A percentile compares a stretch with the other conserved stretches of the same genome.
These are phyloP conservation scores for Penicillium fimorum DNA, from an alignment of 495 filamentous ascomycete genomes.

Conservation along the genomic window DNA sequence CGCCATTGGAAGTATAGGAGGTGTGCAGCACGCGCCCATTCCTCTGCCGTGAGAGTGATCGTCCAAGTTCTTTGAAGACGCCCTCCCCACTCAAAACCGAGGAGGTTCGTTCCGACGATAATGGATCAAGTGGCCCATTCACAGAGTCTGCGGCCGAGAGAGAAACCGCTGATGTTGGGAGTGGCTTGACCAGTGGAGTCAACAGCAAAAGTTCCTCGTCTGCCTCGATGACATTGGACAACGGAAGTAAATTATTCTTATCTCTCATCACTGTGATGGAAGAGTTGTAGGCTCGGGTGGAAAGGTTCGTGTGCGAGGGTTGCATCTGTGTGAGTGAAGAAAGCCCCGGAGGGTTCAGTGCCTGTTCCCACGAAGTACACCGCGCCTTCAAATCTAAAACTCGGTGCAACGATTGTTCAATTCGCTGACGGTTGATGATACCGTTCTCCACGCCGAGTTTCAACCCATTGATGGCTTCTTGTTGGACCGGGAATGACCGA, in stretches of 20 bases:
- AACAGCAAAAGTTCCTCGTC: conserved; percentile 80
- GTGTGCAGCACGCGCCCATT: conserved; percentile 83
- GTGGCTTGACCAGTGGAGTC: conserved; percentile 80
- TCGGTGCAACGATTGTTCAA: conserved; percentile 69
- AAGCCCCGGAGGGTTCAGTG: conserved; percentile 74
- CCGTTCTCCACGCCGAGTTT: conserved; percentile 84
- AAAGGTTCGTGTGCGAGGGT: conserved; percentile 72
- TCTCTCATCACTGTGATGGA: conserved; percentile 87
- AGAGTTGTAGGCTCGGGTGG: conserved; percentile 76
- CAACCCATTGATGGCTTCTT: conserved; percentile 81
- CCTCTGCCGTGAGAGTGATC: conserved; percentile 75
- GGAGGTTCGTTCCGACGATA: conserved; percentile 56
- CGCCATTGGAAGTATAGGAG: conserved; percentile 86
- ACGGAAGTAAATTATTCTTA: conserved; percentile 71
- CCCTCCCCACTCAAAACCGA: conserved; percentile 84
- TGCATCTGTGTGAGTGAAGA: conserved; percentile 71
- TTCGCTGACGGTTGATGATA: conserved; percentile 71
- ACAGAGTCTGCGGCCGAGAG: conserved; percentile 50
- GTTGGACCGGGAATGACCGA: conserved; percentile 77
- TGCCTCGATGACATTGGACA: conserved; percentile 73
- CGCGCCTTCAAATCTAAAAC: conserved; percentile 72
- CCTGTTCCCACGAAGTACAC: conserved; percentile 81
- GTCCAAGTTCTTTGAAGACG: conserved; percentile 80
- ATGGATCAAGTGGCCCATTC: conserved; percentile 52
- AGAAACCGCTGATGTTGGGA: conserved; percentile 77